Evolutionary conservation across 768 basidiomycete genomes (phyloP), one percentile per base, ranked within the genome.

Genomic region (Panaeolus papilionaceus): DNA sequence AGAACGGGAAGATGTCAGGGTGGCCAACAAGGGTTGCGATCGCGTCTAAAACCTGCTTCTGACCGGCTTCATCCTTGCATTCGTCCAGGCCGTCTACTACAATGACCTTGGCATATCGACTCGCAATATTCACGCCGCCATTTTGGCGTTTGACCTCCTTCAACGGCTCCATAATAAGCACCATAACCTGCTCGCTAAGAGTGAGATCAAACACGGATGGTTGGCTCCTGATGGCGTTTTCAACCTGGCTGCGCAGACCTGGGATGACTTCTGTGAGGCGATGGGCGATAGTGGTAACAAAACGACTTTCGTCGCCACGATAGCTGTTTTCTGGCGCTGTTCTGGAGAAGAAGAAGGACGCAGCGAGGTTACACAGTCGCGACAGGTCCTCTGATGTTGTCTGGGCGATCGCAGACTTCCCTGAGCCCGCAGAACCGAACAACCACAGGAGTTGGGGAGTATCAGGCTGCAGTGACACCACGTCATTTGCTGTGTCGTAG

Each of bases 31-130:
- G 47, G 4, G 20, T 51, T 6, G 47, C 47, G 1, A 51, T 23
- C 8, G 20, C 47, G 7, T 51, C 47, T 23, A 51, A 23, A 2
- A 51, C 47, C 18, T 51, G 47, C 47, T 51, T 51, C 23, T 72
- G 71, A 28, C 38, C 68, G 1, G 45, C 45, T 2, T 39, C 62
- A 28, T 67, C 64, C 0, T 62, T 26, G 20, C 69, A 71, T 66
- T 73, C 67, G 26, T 72, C 71, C 33, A 72, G 58, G 6, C 71
- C 71, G 40, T 72, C 71, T 16, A 72, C 63, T n/a, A 72, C 64
- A 38, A 72, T 47, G 20, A 71, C 37, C 5, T 61, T 42, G 6
- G n/a, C n/a, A n/a, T n/a, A n/a, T n/a, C n/a, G n/a, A n/a, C n/a
- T n/a, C n/a, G n/a, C n/a, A n/a, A n/a, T n/a, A n/a, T n/a, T n/a